phyloP scores from a whole-genome alignment of 2,329 filamentous ascomycete species.

The Colletotrichum eleusines region DNA sequence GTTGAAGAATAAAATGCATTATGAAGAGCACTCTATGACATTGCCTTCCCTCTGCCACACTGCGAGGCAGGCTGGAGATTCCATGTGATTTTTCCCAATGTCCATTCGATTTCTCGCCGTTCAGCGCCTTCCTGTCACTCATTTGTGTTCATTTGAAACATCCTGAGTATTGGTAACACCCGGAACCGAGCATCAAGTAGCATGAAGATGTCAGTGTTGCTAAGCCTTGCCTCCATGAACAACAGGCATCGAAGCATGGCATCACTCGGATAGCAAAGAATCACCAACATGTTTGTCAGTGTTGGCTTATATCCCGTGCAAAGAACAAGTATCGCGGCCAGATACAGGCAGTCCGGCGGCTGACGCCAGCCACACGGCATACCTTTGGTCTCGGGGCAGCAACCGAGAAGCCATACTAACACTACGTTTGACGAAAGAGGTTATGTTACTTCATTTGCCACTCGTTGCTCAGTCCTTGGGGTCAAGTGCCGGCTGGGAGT shows the following conservation, averaged over 20 bases:
- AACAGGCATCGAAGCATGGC: no score
- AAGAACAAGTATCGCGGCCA: background rate
- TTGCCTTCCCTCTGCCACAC: background rate
- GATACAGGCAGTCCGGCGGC: background rate
- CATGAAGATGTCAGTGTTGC: no score
- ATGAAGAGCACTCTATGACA: background rate
- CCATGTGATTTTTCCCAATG: background rate
- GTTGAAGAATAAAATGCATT: slow-evolving; percentile 15
- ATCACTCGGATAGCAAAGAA: no score
- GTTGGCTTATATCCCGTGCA: background rate
- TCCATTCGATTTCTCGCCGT: background rate
- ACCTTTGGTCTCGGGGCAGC: background rate
- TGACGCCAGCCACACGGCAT: background rate
- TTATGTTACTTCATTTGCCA: no score
- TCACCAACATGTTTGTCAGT: background rate
- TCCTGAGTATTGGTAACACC: background rate
- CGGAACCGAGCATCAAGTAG: background rate
- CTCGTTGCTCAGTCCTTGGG: no score
- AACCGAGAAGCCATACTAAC: background rate
- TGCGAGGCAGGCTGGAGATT: background rate
- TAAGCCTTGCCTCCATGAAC: no score
- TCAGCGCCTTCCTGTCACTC: background rate
- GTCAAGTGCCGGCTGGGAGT: no score
- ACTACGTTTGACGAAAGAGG: background rate
- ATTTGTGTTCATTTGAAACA: background rate